These are phyloP conservation scores for Auricularia auricula-judae DNA, from an alignment of 768 basidiomycete species.

Conservation along the genomic window DNA sequence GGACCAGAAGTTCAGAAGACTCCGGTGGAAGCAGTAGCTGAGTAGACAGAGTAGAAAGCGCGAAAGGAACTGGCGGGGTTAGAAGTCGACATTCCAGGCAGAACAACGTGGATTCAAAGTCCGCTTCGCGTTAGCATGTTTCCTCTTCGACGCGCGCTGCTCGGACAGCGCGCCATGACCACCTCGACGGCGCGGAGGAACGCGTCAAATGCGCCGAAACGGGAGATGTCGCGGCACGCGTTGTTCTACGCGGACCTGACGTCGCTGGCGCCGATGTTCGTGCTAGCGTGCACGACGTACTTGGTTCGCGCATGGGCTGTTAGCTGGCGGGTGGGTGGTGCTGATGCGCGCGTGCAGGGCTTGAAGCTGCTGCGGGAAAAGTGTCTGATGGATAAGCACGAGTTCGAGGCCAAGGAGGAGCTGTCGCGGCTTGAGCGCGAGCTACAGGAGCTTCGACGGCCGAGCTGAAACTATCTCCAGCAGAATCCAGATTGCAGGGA, in stretches of 20 bases:
- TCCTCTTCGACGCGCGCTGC: no score
- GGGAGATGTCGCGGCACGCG: background rate
- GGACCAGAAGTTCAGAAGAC: no score
- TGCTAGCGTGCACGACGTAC: background rate
- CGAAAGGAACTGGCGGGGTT: no score
- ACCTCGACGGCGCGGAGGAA: background rate
- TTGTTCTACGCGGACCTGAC: background rate
- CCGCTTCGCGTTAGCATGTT: no score
- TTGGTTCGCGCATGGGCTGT: background rate
- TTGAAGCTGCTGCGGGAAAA: background rate
- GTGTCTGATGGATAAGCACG: background rate
- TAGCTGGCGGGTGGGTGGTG: background rate
- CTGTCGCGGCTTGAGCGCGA: background rate
- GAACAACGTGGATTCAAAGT: no score
- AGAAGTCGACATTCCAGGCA: no score
- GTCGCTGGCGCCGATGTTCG: background rate
- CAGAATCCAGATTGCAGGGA: no score
- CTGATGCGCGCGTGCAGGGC: background rate
- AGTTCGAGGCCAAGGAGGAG: background rate
- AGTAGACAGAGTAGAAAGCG: no score
- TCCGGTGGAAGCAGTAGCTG: no score
- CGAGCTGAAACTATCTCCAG: background rate
- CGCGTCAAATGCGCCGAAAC: background rate
- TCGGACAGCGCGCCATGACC: background rate
- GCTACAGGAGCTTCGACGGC: background rate